These are phyloP conservation scores for Trichothecium sympodiale DNA, from an alignment of 2,329 filamentous ascomycete genomes.

Conservation along the genomic window DNA sequence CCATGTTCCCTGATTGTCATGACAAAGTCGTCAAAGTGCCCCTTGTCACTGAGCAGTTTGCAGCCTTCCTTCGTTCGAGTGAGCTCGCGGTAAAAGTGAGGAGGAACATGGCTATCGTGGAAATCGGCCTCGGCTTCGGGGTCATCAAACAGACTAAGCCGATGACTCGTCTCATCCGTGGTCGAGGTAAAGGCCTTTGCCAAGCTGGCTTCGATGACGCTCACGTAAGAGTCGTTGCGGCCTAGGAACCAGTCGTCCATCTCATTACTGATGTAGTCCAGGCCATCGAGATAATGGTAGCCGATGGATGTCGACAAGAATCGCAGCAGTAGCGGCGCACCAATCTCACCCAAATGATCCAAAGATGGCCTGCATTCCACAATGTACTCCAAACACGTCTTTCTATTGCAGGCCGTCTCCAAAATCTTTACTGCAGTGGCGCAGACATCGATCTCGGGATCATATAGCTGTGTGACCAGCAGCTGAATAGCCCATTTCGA, in stretches of 20 bases:
- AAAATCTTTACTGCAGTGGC: slow-evolving; percentile 94
- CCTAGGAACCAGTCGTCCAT: slow-evolving; percentile 99
- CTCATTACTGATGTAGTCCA: slow-evolving; percentile 98
- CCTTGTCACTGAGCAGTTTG: slow-evolving; percentile 78
- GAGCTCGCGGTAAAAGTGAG: slow-evolving; percentile 93
- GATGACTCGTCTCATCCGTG: slow-evolving; percentile 44
- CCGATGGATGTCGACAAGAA: slow-evolving; percentile 94
- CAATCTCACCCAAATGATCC: slow-evolving; percentile 93
- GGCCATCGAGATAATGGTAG: slow-evolving; percentile 90
- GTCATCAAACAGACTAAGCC: slow-evolving; percentile 48
- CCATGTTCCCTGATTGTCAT: slow-evolving; percentile 79
- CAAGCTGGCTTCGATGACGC: slow-evolving; percentile 88
- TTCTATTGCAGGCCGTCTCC: slow-evolving; percentile 93
- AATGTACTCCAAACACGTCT: slow-evolving; percentile 84
- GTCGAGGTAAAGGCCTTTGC: slow-evolving; percentile 71
- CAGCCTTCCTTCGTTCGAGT: slow-evolving; percentile 90
- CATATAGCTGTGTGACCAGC: slow-evolving; percentile 96
- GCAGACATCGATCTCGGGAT: slow-evolving; percentile 93
- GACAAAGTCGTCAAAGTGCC: slow-evolving; percentile 91
- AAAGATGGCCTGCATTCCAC: slow-evolving; percentile 91
- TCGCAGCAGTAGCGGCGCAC: slow-evolving; percentile 79
- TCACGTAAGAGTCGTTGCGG: slow-evolving; percentile 91
- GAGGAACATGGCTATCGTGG: slow-evolving; percentile 66
- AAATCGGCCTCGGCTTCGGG: slow-evolving; percentile 43
- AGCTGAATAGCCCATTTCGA: slow-evolving; percentile 94